Evolutionary conservation across 2,329 filamentous ascomycete genomes (phyloP), one percentile per base, ranked within the genome.

Genomic region (Hypoxylon sp.): DNA sequence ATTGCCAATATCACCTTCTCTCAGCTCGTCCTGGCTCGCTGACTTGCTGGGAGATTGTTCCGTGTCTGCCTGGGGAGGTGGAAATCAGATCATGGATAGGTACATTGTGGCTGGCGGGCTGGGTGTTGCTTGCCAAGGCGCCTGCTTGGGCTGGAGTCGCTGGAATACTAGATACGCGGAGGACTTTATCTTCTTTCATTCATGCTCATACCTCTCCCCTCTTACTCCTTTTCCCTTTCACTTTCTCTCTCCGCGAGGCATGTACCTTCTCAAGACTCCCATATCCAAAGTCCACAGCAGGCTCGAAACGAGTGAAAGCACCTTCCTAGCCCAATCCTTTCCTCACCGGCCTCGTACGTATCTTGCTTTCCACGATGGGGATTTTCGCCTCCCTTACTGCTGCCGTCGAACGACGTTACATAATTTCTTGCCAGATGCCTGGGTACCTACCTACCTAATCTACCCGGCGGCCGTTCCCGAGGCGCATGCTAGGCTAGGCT

Each of bases 361-460:
- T 7, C 50, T n/a, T 30, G 7, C n/a, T 4, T 26, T 26, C 6
- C 24, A 40, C 14, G 22, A 28, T 26, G 5, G n/a, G 8, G 5
- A 3, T 6, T n/a, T 8, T 38, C 36, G 20, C 36, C 24, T 22
- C 50, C 50, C 50, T 53, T 53, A 20, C 36, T 40, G 50, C 36
- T 32, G 50, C 32, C 38, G 36, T 52, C 33, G 22, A 52, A 28
- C 33, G 24, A 52, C n/a, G 33, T 52, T 26, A 26, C 24, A 3
- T 26, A 26, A 26, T 26, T 3, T 26, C 24, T 26, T n/a, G n/a
- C n/a, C n/a, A n/a, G n/a, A n/a, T n/a, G n/a, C n/a, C n/a, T n/a
- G n/a, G n/a, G n/a, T n/a, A n/a, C n/a, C n/a, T n/a, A n/a, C n/a
- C n/a, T 53, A 42, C 50, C 36, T 53, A 53, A 53, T 33, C n/a